Base-by-base conservation (phyloP, 2,329 filamentous ascomycete species). In the Claviceps monticola region DNA sequence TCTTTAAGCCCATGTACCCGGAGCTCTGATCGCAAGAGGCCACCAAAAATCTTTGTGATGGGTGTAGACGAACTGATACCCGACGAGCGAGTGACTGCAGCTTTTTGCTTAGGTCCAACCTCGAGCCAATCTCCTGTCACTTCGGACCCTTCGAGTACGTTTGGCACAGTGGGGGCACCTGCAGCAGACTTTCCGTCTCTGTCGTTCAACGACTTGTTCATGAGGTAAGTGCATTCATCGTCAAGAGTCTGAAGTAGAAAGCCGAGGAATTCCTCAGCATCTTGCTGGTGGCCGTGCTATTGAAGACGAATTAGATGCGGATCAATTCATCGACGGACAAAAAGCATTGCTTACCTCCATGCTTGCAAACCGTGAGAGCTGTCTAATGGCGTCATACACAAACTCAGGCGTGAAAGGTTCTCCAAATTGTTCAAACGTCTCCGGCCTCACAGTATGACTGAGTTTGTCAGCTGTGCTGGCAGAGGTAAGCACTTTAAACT, bases 181-280 rank as follows among this genome's bases (percentile, higher is more conserved):
- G 66, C 61, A 3, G 63, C 64, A 39, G 59, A 64, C 13, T 65
- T 64, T 1, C 66, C 58, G 11, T 62, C 63, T 5, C 72, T 69
- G 52, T 71, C 71, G 56, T 79, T 79, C 13, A 51, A 45, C 9
- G 60, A 52, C 44, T 53, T 65, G 43, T 60, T 62, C 71, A 94
- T 86, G 46, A 91, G 83, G 53, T 83, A 77, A 16, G 82, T 80
- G 64, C 90, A 96, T 66, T 98, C 93, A 57, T 97, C 90, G 60
- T 96, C 90, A 37, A 98, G 79, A 47, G 88, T 88, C 62, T 95
- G 90, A 4, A 98, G 75, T 37, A 98, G 74, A 65, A 97, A 95
- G 0, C 90, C 91, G 23, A 98, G 73, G 59, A 98, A 98, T 63
- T 98, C 93, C 64, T 98, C 89, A 1, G 93, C 93, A 70, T 98